Evolutionary conservation across 306 rosid genomes (phyloP).

Genomic region (Quercus variabilis): DNA sequence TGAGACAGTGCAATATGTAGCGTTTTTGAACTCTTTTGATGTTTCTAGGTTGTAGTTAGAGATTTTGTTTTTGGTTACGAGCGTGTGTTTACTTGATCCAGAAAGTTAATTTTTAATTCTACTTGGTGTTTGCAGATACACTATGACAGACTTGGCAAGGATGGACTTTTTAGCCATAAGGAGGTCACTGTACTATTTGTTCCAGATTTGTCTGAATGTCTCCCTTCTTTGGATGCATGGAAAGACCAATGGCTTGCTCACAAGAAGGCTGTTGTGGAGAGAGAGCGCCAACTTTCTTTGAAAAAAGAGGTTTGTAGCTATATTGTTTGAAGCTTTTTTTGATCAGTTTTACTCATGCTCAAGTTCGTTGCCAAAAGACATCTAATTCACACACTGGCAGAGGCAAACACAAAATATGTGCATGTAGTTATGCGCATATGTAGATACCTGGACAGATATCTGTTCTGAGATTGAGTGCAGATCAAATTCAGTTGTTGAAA

Average conservation of each 20-base stretch:
- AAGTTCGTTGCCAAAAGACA: not conserved
- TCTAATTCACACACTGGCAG: not conserved
- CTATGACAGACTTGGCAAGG: constrained; percentile 84
- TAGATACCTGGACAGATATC: not conserved
- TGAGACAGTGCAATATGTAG: not conserved
- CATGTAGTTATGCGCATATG: not conserved
- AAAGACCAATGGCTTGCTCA: constrained; percentile 87
- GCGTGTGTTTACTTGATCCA: not conserved
- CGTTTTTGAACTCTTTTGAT: not conserved
- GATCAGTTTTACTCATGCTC: not conserved
- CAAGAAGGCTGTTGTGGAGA: constrained; percentile 75
- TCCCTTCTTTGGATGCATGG: constrained; percentile 82
- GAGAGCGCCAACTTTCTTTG: constrained; percentile 54
- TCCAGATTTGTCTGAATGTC: constrained; percentile 91
- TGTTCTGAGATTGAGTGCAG: not conserved
- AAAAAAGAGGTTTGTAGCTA: constrained; percentile 62
- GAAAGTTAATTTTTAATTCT: constrained; percentile 9
- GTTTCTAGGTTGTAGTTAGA: not conserved
- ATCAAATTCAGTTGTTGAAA: not conserved
- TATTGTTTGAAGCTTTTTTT: constrained; percentile 8
- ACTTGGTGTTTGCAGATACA: constrained; percentile 63
- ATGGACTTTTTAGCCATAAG: constrained; percentile 92
- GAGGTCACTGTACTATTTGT: constrained; percentile 82
- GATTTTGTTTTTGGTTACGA: not conserved
- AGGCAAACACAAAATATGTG: not conserved